Base-by-base conservation (phyloP, 1,284 basidiomycete species). In the Testicularia cyperi region DNA sequence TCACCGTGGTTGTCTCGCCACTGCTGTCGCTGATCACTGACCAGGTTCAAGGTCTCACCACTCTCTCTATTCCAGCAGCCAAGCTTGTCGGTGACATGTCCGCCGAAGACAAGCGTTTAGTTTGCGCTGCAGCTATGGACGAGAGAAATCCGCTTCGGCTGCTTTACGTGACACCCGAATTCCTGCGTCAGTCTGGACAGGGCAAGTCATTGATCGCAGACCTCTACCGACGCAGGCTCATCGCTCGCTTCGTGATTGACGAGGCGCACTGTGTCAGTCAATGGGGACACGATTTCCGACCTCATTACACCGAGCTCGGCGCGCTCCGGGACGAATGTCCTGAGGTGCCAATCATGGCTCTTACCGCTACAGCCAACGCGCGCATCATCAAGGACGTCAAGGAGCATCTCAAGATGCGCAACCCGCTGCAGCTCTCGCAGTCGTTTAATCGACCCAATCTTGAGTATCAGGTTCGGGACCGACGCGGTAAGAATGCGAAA, bases 361-460 rank as follows among this genome's bases (percentile, higher is more conserved):
- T 98, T 34, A 97, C 95, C 0, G 95, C 92, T 2, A 97, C 94
- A 0, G 95, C 92, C 1, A 90, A 88, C 55, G 80, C 82, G 35
- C 81, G 85, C 39, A 87, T 88, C 2, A 83, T 87, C 48, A 80
- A 83, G 23, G 92, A 97, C 73, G 88, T 98, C 72, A 83, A 88
- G 47, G 75, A 79, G 9, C 83, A 83, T 16, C 83, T 97, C 9
- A 73, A 81, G 35, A 86, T 85, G 54, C 79, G 82, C 21, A 80
- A 82, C 16, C 47, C 54, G 2, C 15, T 65, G 1, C 43, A 68
- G n/a, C 44, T 72, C 26, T 83, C 81, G 5, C 86, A 90, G 62
- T 95, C 92, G 0, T 94, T 96, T 80, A 97, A 98, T 70, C 87
- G 95, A 0, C 82, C 85, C 10, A 98, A 98, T 74, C 81, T 98